These are phyloP conservation scores for Populus hybrid DNA, from an alignment of 441 rosid species.

Conservation along the genomic window DNA sequence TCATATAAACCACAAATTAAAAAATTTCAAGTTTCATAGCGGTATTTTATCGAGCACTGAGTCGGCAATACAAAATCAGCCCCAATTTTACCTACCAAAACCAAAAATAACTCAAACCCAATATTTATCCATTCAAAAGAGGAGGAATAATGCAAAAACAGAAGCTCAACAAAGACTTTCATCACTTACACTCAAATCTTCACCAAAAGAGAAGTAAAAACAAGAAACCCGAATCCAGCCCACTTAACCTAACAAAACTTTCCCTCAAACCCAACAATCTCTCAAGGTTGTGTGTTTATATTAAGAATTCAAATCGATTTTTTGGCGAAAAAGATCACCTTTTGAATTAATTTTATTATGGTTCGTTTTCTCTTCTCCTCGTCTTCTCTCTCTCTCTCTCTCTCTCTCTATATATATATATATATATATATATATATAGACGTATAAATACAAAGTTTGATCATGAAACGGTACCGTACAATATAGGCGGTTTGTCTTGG, in stretches of 20 bases:
- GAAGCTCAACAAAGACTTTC: background rate
- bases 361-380: background rate
- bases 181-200: background rate
- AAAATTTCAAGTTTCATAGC: background rate
- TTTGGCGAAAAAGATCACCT: background rate
- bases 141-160: too few relatives aligned
- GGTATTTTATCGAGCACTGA: background rate
- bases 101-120: background rate
- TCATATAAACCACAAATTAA: background rate
- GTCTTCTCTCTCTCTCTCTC: too few relatives aligned
- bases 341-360: too few relatives aligned
- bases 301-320: background rate
- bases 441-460: too few relatives aligned
- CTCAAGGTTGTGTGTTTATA: background rate
- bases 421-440: too few relatives aligned
- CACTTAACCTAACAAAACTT: background rate
- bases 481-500: background rate
- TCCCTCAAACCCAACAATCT: background rate
- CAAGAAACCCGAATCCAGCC: background rate
- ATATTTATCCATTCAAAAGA: background rate
- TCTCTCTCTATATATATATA: rapidly evolving
- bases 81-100: background rate
- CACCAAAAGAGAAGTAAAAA: background rate
- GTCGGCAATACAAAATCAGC: background rate
- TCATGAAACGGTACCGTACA: background rate